These are phyloP conservation scores for Schoenoplectus triqueter DNA, from an alignment of 202 grass and related monocot genomes.

Conservation along the genomic window DNA sequence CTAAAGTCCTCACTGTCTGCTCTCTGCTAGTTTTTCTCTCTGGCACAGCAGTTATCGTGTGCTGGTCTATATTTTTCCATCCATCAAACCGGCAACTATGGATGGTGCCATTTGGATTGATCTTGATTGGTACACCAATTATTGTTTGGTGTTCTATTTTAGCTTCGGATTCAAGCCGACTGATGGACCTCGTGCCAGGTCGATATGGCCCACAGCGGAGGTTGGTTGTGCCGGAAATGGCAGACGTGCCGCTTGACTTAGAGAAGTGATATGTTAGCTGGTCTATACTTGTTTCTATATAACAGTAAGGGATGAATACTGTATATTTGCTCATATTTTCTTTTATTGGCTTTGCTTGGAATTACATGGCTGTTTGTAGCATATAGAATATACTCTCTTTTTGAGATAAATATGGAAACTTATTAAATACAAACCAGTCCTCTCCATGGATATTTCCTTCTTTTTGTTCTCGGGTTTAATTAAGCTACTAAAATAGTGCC, in stretches of 20 bases:
- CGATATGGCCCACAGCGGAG: conserved; percentile 9
- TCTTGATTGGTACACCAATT: conserved; percentile 62
- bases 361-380: background rate
- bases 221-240: conserved; percentile 31
- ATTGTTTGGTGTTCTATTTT: conserved; percentile 56
- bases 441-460: background rate
- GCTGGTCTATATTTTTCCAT: conserved; percentile 65
- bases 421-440: background rate
- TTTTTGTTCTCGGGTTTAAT: background rate
- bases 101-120: conserved; percentile 78
- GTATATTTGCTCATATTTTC: conserved; percentile 17
- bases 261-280: background rate
- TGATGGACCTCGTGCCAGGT: background rate
- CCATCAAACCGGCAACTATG: conserved; percentile 59
- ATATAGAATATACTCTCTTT: conserved; percentile 4
- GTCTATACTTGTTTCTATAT: background rate
- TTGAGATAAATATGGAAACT: background rate
- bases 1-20: background rate
- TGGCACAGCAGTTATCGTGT: conserved; percentile 53
- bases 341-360: background rate
- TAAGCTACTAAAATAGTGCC: background rate
- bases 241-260: background rate
- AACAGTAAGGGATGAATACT: background rate
- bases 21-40: conserved; percentile 35
- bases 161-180: conserved; percentile 40